Evolutionary conservation across 306 rosid genomes (phyloP), one percentile per base, ranked within the genome.

Genomic region (Leucaena leucocephala): DNA sequence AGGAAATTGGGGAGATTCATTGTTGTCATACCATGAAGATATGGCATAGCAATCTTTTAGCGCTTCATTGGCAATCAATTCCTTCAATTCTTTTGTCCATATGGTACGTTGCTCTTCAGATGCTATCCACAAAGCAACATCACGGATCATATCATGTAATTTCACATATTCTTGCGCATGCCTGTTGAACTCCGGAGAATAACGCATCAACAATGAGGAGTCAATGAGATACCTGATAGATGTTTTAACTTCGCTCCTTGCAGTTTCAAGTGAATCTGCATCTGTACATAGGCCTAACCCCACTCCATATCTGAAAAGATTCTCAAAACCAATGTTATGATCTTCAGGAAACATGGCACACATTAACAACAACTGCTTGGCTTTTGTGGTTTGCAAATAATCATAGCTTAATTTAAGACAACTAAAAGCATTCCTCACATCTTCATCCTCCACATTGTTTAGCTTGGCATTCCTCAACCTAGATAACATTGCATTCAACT

Each of bases 241-340:
- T 5, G 7, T 7, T 66, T 4, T 49, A 49, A 66, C 71, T 40
- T 40, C 13, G 1, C 45, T 66, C 8, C 71, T 40, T 40, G 34
- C 15, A 8, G n/a, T 66, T n/a, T 66, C 71, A 3, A 40, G 40
- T 7, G 49, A 66, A 34, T n/a, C 35, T 2, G 8, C 8, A 16
- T 66, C 49, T 2, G 0, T 0, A 0, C 34, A 67, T n/a, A 67
- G 3, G 4, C 50, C 71, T 27, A 67, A 40, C 22, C 71, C 71
- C 4, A 68, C 12, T 68, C 54, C 54, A 21, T 68, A 68, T 42
- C 73, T 43, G 0, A 72, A 19, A 7, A 72, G 12, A 10, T 72
- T 66, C 38, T 72, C 66, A 38, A 72, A n/a, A n/a, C n/a, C 7
- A 22, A 68, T 68, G 3, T 43, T 50, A 21, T 68, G 73, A 43